Evolutionary conservation across 306 rosid species (phyloP).

Genomic region (Cucumis hystrix): DNA sequence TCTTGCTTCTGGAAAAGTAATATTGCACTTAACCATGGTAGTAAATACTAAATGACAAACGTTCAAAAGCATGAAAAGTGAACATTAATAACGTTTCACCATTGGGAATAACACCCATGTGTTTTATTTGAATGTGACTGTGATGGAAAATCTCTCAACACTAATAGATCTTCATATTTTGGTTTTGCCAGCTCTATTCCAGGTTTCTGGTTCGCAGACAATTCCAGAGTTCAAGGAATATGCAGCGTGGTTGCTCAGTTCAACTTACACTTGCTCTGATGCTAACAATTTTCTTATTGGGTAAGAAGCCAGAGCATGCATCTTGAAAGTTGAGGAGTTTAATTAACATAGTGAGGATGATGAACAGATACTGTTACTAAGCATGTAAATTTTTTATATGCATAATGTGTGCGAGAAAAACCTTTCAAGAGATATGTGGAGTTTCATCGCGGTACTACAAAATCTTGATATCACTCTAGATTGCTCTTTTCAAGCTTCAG

Average conservation of each 20-base stretch:
- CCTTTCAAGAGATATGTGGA: background rate
- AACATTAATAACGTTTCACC: background rate
- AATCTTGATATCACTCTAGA: background rate
- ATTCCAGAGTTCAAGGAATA: constrained; percentile 29
- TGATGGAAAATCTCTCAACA: background rate
- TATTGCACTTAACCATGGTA: background rate
- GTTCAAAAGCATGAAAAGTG: background rate
- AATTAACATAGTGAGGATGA: background rate
- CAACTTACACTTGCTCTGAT: constrained; percentile 64
- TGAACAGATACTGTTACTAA: background rate
- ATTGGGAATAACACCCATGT: background rate
- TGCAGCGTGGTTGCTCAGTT: constrained; percentile 46
- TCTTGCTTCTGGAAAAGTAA: background rate
- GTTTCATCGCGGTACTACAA: background rate
- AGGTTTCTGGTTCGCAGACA: constrained; percentile 40
- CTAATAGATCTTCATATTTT: background rate
- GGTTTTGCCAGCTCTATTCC: constrained; percentile 35
- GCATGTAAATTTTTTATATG: background rate
- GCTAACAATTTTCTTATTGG: constrained; percentile 64
- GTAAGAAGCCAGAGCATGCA: constrained; percentile 36
- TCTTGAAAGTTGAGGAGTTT: background rate
- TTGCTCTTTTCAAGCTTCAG: background rate
- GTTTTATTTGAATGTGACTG: background rate
- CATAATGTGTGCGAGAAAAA: background rate
- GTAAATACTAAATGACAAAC: background rate